phyloP scores from a whole-genome alignment of 441 rosid species.

The Corymbia citriodora region DNA sequence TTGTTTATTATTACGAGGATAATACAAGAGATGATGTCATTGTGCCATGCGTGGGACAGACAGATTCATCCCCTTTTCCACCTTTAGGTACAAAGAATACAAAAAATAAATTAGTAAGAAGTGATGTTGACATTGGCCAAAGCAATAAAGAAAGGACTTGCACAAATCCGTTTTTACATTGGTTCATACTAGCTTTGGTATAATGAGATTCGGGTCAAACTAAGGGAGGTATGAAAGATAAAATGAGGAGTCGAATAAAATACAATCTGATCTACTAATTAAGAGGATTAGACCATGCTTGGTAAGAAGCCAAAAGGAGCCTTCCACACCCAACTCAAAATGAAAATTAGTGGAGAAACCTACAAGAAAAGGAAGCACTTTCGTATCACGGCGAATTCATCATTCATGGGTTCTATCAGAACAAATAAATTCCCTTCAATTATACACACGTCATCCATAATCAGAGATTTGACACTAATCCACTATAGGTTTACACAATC shows the following conservation, averaged over 20 bases:
- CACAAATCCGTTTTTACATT: not conserved
- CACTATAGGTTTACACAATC: not conserved
- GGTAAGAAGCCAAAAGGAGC: not conserved
- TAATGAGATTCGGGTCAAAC: not conserved
- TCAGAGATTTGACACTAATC: not conserved
- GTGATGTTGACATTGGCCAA: not conserved
- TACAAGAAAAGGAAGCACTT: not conserved
- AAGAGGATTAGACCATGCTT: not conserved
- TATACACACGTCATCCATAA: not conserved
- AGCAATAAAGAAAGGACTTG: not conserved
- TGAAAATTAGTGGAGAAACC: not conserved
- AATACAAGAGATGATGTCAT: not conserved
- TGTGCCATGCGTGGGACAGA: not conserved
- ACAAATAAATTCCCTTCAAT: not conserved
- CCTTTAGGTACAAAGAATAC: not conserved
- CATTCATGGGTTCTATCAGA: not conserved
- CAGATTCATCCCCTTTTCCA: not conserved
- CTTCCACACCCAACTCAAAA: not conserved
- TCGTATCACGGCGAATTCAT: not conserved
- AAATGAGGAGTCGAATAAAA: not conserved
- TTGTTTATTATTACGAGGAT: not conserved
- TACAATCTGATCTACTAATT: not conserved
- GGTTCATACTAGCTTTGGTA: not conserved
- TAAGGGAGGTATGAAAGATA: not conserved
- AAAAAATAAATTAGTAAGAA: not conserved